Evolutionary conservation across 2,329 filamentous ascomycete genomes (phyloP), one percentile per base, ranked within the genome.

Genomic region (Drechslerella coelobrocha): DNA sequence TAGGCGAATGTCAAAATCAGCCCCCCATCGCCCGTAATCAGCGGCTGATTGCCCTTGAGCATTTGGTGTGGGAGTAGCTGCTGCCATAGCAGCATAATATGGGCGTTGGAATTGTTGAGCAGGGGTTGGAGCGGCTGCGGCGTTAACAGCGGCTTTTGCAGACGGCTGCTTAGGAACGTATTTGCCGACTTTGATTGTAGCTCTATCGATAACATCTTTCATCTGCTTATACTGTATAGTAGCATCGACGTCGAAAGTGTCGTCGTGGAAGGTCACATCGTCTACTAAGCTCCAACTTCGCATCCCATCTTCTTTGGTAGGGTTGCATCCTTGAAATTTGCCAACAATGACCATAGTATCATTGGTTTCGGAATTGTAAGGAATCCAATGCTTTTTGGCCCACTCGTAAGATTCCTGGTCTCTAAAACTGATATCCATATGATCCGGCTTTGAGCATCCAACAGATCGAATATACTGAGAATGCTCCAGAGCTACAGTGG

Each of bases 261-360:
- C 26, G n/a, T 72, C 61, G n/a, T 72, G 54, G 21, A 72, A 72
- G 17, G 24, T 45, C 12, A 72, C 24, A 31, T 72, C 66, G 26
- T 72, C 59, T 6, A 72, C 66, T 24, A 72, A 52, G 21, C 66
- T 72, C 66, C 66, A 72, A 10, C 66, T 72, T 37, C 66, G 54
- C 59, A 63, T 65, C 7, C 53, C 59, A 19, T 59, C 60, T 1
- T 37, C 17, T n/a, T 63, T 63, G 17, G 59, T 72, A 0, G 66
- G 66, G 24, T 65, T 72, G 23, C 66, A 72, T 6, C 61, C 66
- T 14, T 56, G 23, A 23, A 72, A 72, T 12, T 55, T 63, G 10
- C 66, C 66, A 9, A 72, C 61, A 34, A 72, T 54, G 1, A 72
- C 60, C 66, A 72, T 72, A 7, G 59, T 72, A 43, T 61, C 60